Evolutionary conservation across 352 stramenopile species (phyloP).

Genomic region (Pythium myriotylum): DNA sequence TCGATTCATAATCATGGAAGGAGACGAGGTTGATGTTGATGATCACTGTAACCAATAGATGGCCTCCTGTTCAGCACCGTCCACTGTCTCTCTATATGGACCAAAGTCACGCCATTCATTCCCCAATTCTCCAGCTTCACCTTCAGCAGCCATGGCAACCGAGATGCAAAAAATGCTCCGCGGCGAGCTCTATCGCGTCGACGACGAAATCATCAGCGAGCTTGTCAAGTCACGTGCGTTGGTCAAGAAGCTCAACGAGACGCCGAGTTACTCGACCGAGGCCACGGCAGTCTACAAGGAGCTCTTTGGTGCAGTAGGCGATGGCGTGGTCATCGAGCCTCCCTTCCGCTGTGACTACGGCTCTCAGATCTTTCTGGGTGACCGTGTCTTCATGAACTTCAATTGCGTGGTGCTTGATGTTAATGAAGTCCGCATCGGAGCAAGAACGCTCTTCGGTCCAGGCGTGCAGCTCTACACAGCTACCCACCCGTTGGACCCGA

Average conservation of each 20-base stretch:
- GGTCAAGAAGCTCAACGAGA: constrained; percentile 47
- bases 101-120: no score
- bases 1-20: no score
- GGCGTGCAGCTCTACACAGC: constrained; percentile 83
- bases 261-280: constrained; percentile 29
- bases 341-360: constrained; percentile 91
- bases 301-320: constrained; percentile 45
- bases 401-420: constrained; percentile 87
- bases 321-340: constrained; percentile 65
- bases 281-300: constrained; percentile 32
- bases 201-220: constrained; percentile 38
- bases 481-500: constrained; percentile 69
- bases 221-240: constrained; percentile 37
- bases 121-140: no score
- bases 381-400: constrained; percentile 90
- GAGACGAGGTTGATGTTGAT: no score
- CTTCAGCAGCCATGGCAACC: constrained; percentile 23
- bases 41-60: no score
- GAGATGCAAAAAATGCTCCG: constrained; percentile 68
- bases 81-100: no score
- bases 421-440: constrained; percentile 76
- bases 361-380: constrained; percentile 72
- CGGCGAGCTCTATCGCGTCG: constrained; percentile 54
- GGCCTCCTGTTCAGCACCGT: no score
- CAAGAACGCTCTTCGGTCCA: constrained; percentile 74